Evolutionary conservation across 345 rosid species (phyloP).

Genomic region (Rhodomyrtus tomentosa): DNA sequence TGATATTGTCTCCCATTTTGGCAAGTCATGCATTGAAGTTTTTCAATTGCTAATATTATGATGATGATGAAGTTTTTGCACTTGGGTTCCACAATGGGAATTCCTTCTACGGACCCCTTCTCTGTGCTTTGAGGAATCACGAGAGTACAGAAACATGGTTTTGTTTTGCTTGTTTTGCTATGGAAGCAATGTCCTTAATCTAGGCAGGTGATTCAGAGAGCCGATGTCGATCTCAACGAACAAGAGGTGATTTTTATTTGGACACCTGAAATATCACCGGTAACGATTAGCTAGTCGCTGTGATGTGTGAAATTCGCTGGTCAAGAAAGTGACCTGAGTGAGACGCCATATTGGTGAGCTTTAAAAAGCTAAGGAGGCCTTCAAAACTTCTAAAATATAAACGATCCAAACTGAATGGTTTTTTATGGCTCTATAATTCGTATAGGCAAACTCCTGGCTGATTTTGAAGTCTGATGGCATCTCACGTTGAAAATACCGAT

Average conservation of each 20-base stretch:
- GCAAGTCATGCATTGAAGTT: not conserved
- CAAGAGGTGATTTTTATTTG: not conserved
- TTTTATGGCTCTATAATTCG: not conserved
- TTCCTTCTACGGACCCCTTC: not conserved
- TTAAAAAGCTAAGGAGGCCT: not conserved
- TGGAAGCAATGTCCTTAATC: not conserved
- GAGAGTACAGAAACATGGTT: not conserved
- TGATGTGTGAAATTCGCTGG: not conserved
- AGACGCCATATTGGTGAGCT: not conserved
- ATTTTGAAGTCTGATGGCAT: slow-evolving; percentile 96
- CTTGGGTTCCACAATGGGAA: not conserved
- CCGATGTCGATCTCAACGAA: not conserved
- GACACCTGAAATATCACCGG: not conserved
- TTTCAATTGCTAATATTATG: not conserved
- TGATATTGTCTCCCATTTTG: not conserved
- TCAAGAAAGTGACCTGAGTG: not conserved
- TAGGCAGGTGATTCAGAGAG: not conserved
- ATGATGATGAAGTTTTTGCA: not conserved
- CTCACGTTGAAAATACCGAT: slow-evolving; percentile 54
- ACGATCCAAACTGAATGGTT: not conserved
- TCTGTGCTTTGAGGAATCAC: not conserved
- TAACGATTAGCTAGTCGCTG: not conserved
- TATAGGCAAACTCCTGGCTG: slow-evolving; percentile 58
- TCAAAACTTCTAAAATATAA: not conserved
- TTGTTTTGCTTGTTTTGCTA: not conserved